phyloP scores from a whole-genome alignment of 352 stramenopile genomes.

The Globisporangium echinulatum region DNA sequence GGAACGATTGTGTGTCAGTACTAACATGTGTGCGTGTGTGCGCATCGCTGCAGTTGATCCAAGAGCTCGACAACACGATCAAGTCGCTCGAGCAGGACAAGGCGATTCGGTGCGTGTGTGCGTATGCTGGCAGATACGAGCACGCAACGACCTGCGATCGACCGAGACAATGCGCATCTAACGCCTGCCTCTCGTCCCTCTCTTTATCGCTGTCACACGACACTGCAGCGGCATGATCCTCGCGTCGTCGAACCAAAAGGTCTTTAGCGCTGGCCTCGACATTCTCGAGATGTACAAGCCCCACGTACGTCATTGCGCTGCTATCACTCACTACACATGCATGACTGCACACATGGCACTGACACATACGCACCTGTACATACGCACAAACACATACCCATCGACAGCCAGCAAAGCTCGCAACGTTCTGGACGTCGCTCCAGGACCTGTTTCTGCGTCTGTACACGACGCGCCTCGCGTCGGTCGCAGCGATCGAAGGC shows the following conservation, averaged over 20 bases:
- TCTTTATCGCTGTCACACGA: background rate
- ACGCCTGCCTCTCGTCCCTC: background rate
- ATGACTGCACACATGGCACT: background rate
- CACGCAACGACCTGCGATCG: no score
- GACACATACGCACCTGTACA: background rate
- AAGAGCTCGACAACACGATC: conserved; percentile 61
- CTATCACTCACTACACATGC: background rate
- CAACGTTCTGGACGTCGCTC: conserved; percentile 89
- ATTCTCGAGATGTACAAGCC: conserved; percentile 91
- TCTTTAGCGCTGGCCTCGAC: conserved; percentile 92
- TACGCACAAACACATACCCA: background rate
- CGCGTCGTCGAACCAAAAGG: conserved; percentile 60
- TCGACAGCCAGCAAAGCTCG: conserved; percentile 40
- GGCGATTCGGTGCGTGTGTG: conserved; percentile 39
- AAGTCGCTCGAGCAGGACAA: conserved; percentile 74
- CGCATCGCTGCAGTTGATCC: conserved; percentile 36
- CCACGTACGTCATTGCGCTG: conserved; percentile 24
- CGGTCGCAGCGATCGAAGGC: conserved; percentile 87
- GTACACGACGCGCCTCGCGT: conserved; percentile 87
- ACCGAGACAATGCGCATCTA: no score
- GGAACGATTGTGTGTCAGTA: background rate
- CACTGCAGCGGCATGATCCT: conserved; percentile 65
- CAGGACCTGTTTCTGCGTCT: conserved; percentile 91
- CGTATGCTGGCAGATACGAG: no score
- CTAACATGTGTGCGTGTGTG: background rate